Base-by-base conservation (phyloP, 768 basidiomycete species). In the Leucocoprinus sp. region DNA sequence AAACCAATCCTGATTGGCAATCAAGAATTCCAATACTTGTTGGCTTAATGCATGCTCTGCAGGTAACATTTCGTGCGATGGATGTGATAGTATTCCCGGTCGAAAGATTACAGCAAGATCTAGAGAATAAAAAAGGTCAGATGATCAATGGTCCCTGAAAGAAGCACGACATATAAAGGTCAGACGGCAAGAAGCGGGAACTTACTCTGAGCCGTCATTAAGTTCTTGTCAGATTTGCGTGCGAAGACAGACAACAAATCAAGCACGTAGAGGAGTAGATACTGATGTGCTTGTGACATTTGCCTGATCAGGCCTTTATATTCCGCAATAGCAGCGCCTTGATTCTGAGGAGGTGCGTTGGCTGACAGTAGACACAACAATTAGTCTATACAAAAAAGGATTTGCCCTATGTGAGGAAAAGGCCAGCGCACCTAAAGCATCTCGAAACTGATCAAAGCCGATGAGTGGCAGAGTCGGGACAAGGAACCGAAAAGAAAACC, bases 61-160 rank as follows among this genome's bases (percentile, higher is more conserved):
- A 0, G 92, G 92, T 5, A 77, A 78, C 70, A 93, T 78, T 56
- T 91, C 88, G 57, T 97, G 92, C 18, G 72, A 64, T 2, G 92
- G 87, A 60, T 93, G 90, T 7, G 90, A 87, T 49, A 99, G 81
- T 4, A 99, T 69, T 14, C 93, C 96, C 0, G 96, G 96, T 48
- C 93, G 87, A 65, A 99, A 99, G 53, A 98, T 95, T 37, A 95
- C 86, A 14, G 95, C 96, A 15, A 99, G 80, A 66, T 99, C 95
- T 91, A 15, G 9, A 23, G 18, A 37, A 27, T 27, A 5, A 5
- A 27, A 11, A 11, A 27, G 26, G 26, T 27, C n/a, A n/a, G n/a
- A n/a, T 27, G 26, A 11, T 27, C 26, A 27, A 11, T 27, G 26
- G 11, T 5, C 5, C 26, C 26, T 11, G 26, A 27, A 27, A 27